A percentile compares a stretch with the other conserved stretches of the same genome.
phyloP scores from a whole-genome alignment of 345 rosid genomes.

The Eucalyptus regnans region DNA sequence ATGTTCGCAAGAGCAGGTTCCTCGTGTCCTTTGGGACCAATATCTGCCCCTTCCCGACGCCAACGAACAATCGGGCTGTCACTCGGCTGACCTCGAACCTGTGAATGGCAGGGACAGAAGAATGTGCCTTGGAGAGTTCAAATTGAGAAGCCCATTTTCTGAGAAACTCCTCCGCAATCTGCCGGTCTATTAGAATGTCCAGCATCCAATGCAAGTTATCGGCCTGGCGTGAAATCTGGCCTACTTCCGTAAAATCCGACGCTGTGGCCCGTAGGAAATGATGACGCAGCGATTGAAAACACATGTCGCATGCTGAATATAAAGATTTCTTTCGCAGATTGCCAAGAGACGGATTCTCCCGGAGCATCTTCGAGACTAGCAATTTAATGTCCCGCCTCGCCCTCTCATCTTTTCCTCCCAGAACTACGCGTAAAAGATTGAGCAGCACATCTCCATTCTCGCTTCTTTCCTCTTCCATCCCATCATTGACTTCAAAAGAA shows the following conservation, averaged over 20 bases:
- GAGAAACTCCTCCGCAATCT: slow-evolving; percentile 86
- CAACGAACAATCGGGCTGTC: slow-evolving; percentile 85
- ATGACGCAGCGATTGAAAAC: slow-evolving; percentile 52
- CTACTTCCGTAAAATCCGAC: slow-evolving; percentile 45
- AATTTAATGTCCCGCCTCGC: slow-evolving; percentile 99
- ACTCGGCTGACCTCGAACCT: slow-evolving; percentile 81
- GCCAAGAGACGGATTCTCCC: slow-evolving; percentile 75
- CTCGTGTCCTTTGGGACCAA: slow-evolving; percentile 78
- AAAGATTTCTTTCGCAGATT: slow-evolving; percentile 78
- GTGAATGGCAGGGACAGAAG: slow-evolving; percentile 72
- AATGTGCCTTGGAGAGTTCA: slow-evolving; percentile 62
- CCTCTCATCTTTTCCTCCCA: slow-evolving; percentile 93
- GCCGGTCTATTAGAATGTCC: slow-evolving; percentile 87
- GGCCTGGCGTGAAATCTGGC: slow-evolving; percentile 86
- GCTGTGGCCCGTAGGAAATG: slow-evolving; percentile 60
- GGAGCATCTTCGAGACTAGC: slow-evolving; percentile 87
- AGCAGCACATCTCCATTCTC: slow-evolving; percentile 73
- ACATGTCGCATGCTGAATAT: slow-evolving; percentile 71
- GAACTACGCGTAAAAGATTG: slow-evolving; percentile 84
- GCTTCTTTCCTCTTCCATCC: slow-evolving; percentile 26
- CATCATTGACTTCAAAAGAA: slow-evolving; percentile 50
- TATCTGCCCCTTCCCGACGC: slow-evolving; percentile 88
- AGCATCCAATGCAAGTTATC: slow-evolving; percentile 94
- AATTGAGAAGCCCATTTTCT: slow-evolving; percentile 85
- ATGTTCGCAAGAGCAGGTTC: slow-evolving; percentile 63